Evolutionary conservation across 495 filamentous ascomycete genomes (phyloP), one percentile per base, ranked within the genome.

Genomic region (Penicillium paxilli): DNA sequence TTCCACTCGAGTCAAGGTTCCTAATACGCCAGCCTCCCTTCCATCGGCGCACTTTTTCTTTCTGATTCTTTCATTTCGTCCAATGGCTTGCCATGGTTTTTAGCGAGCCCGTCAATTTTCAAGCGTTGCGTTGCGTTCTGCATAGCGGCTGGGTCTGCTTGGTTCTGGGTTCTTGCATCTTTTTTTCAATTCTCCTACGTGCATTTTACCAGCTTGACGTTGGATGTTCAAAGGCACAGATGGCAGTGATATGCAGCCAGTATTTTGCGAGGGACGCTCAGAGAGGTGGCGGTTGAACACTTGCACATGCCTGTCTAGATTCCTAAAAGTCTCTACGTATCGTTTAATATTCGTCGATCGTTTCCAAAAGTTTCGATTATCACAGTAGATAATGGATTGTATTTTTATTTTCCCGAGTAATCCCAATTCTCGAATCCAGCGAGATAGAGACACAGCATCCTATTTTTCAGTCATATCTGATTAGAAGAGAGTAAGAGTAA

Each of bases 371-470:
- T 22, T 25, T 4, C 2, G 0, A 38, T 38, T 16, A 14, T 32
- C 35, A 38, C 16, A 38, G 11, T 38, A 37, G 35, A 38, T 38
- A 38, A 38, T 38, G 16, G 35, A 38, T 20, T 19, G 11, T 7
- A 2, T 38, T 38, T n/a, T 38, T 38, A 19, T 38, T 37, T 38
- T 16, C 35, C 22, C 11, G 23, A 10, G 10, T 23, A 22, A 6
- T n/a, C 10, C 16, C 19, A 12, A 20, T 30, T 47, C 51, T 59
- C 52, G 44, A 55, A 28, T 51, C 57, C 47, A 47, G 57, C 57
- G 47, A 54, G 48, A 47, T 44, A 5, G 20, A 23, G 20, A n/a
- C n/a, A n/a, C n/a, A 44, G 20, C 17, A 12, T n/a, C n/a, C n/a
- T n/a, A n/a, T 44, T 25, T 41, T 10, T 41, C 14, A 16, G 16